These are phyloP conservation scores for Rubroboletus satanas DNA, from an alignment of 768 basidiomycete genomes.

Conservation along the genomic window DNA sequence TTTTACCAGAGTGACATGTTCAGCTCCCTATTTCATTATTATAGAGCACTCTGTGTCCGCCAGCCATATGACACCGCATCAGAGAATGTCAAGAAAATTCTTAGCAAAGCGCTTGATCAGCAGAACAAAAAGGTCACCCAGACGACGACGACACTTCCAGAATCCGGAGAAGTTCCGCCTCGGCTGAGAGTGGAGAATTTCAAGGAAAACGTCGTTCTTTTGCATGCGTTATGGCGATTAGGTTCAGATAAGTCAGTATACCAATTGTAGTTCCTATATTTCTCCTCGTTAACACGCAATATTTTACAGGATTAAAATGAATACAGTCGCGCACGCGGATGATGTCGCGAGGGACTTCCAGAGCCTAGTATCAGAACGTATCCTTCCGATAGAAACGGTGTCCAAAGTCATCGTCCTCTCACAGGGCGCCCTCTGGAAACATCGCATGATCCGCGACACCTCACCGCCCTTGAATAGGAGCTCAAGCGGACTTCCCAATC, in stretches of 20 bases:
- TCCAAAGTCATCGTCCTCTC: conserved; percentile 68
- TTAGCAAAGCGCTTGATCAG: conserved; percentile 62
- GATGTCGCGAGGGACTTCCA: conserved; percentile 55
- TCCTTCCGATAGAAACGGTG: conserved; percentile 73
- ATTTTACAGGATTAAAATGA: conserved; percentile 35
- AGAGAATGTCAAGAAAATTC: conserved; percentile 75
- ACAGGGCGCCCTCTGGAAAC: conserved; percentile 82
- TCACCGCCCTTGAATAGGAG: conserved; percentile 29
- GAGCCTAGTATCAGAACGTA: conserved; percentile 59
- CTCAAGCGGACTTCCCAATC: conserved; percentile 19
- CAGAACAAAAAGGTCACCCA: conserved; percentile 44
- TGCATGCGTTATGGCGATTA: conserved; percentile 72
- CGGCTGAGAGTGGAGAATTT: conserved; percentile 57
- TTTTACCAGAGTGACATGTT: conserved; percentile 85
- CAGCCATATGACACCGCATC: conserved; percentile 84
- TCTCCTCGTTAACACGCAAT: conserved; percentile 1
- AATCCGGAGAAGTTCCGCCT: conserved; percentile 39
- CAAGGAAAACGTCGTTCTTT: conserved; percentile 67
- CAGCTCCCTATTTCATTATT: conserved; percentile 77
- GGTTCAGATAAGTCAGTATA: conserved; percentile 52
- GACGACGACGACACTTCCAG: conserved; percentile 25
- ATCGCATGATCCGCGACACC: conserved; percentile 65
- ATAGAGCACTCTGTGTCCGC: conserved; percentile 83
- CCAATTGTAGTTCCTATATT: background rate
- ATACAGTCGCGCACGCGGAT: conserved; percentile 45